phyloP scores from a whole-genome alignment of 2,329 filamentous ascomycete species.

The Phyllosticta capitalensis region DNA sequence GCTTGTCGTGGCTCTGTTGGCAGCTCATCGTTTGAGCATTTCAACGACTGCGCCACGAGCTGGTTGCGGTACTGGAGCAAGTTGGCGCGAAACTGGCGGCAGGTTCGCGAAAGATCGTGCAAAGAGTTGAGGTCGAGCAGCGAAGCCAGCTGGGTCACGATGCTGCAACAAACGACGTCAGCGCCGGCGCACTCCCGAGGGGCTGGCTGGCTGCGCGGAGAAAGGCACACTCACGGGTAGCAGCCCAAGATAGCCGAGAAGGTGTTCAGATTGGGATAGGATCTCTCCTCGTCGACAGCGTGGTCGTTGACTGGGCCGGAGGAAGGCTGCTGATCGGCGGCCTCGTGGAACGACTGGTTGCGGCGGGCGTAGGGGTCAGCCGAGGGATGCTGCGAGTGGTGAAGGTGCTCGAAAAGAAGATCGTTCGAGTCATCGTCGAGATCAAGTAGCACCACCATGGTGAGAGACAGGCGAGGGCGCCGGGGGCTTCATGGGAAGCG shows the following conservation, averaged over 20 bases:
- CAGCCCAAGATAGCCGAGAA: conserved; percentile 55
- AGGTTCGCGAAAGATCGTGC: conserved; percentile 72
- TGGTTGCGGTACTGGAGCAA: conserved; percentile 69
- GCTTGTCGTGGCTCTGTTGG: background rate
- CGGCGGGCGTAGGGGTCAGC: conserved; percentile 15
- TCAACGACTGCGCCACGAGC: conserved; percentile 65
- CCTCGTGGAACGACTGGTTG: conserved; percentile 2
- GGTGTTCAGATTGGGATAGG: conserved; percentile 47
- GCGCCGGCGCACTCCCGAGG: background rate
- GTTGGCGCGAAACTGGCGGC: conserved; percentile 66
- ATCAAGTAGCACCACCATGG: conserved; percentile 37
- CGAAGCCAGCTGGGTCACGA: conserved; percentile 65
- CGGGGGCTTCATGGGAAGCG: conserved; percentile 10
- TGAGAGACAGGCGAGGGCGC: conserved; percentile 9
- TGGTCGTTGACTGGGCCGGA: conserved; percentile 2
- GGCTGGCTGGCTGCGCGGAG: conserved; percentile 14
- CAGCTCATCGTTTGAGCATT: conserved; percentile 61
- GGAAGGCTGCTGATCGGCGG: conserved; percentile 9
- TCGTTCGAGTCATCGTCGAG: conserved; percentile 29
- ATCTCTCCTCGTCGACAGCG: conserved; percentile 21
- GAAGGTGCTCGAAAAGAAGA: conserved; percentile 16
- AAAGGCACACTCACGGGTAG: conserved; percentile 51
- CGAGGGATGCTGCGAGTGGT: conserved; percentile 18
- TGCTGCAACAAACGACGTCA: conserved; percentile 41
- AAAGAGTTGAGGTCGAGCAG: conserved; percentile 80